Evolutionary conservation across 1,284 basidiomycete genomes (phyloP), one percentile per base, ranked within the genome.

Genomic region (Cutaneotrichosporon mucoides): DNA sequence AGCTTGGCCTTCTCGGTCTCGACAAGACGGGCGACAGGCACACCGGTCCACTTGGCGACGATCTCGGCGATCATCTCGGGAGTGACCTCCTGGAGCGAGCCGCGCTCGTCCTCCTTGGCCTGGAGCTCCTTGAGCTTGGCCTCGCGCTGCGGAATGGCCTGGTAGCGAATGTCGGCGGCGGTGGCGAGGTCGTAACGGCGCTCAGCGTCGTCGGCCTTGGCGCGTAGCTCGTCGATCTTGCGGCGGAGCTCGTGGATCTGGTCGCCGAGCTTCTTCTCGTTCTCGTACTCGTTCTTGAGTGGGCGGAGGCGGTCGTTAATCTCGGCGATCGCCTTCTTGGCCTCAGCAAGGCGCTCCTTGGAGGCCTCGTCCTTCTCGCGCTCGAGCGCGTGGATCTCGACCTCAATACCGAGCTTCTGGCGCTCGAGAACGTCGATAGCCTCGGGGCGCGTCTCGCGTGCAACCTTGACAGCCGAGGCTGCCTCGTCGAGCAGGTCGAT

Each of bases 401-500:
- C 89, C 75, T 98, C 90, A 50, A 99, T 84, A 72, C 96, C 90
- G 46, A 99, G 85, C 76, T 92, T 93, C 60, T 84, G 85, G 38
- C 93, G 86, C 75, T 97, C 91, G n/a, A 99, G 84, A 68, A 88
- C 88, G 79, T 99, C 95, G 70, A 99, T 91, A 3, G 85, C 89
- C 79, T 98, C 95, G 0, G 95, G 95, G 59, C 90, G 86, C 0
- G 94, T 98, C 79, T 98, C 95, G 41, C 92, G 86, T 24, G 91
- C 92, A 38, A 98, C 90, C 61, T 93, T 88, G 51, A 95, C 93
- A 24, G 73, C 72, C 49, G 73, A 86, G 84, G 70, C 47, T 40
- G 94, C 92, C 76, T 98, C 94, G 66, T 98, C 92, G 16, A 97
- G 86, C 51, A 95, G 81, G 75, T 97, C 92, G 69, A 97, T 96